Evolutionary conservation across 2,329 filamentous ascomycete genomes (phyloP), one percentile per base, ranked within the genome.

Genomic region (Calonectria fujianensis): DNA sequence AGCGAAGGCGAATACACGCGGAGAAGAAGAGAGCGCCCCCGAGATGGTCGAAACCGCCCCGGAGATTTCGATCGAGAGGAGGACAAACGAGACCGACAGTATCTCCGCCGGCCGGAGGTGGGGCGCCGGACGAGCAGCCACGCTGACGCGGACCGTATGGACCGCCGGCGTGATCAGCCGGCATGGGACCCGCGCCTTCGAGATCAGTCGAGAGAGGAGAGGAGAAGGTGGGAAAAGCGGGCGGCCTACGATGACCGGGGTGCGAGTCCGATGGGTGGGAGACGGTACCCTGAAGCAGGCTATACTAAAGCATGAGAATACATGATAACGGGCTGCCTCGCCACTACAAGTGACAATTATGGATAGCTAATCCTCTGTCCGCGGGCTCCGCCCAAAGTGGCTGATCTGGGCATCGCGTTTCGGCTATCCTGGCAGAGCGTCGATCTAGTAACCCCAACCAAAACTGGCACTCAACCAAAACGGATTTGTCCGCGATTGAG

Each of bases 41-140:
- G 76, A 52, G 84, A 86, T 13, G 76, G 84, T 10, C 83, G 84
- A 63, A 81, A 82, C 51, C 76, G 83, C 7, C 85, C 87, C 10
- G 78, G 85, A 72, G 86, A 86, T 20, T 81, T 85, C 10, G 85
- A 86, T 50, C 81, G 85, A 14, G 86, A 88, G 8, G 80, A 83
- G 24, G 83, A 84, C 18, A 78, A 83, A 66, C 83, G 85, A 57
- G 84, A 85, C 10, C 81, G 82, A 39, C 78, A 74, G 32, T 85
- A 87, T 75, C 78, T 85, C 16, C 81, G 84, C 37, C 84, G 87
- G n/a, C 84, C 87, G 1, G 87, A 87, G 1, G 78, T 83, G 18
- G 82, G 86, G 35, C 83, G 87, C 61, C 83, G 89, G 57, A 87
- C 88, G 4, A 89, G 88, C 81, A 90, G 88, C 77, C 88, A 89